Evolutionary conservation across 352 stramenopile genomes (phyloP), one percentile per base, ranked within the genome.

Genomic region (Phytophthora macrochlamydospora): DNA sequence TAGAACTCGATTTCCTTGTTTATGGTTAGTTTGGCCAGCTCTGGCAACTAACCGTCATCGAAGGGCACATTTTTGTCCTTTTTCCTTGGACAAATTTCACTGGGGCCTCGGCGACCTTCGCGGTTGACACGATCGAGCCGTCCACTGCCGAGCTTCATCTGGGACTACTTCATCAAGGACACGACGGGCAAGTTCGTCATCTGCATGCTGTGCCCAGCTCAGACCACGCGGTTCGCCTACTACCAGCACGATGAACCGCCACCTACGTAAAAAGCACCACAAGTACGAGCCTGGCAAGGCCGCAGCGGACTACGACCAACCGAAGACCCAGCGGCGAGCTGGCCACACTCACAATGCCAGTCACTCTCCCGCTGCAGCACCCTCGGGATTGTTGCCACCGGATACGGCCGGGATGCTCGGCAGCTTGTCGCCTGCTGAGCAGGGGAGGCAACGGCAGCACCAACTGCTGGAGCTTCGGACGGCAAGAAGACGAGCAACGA

Each of bases 201-300:
- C 13, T 94, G 86, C 65, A 91, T 83, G 45, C 60, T 92, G 18
- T 94, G 86, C 35, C 79, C 86, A 6, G 71, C 77, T 24, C 81
- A 88, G 59, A 75, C 63, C 29, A 92, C 86, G 51, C 79, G 84
- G 43, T 94, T 94, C 65, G 86, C 86, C 30, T 94, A 94, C 62
- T 94, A 94, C 86, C 11, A 90, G 78, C 68, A 94, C 86, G 7
- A 94, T 94, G 86, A 94, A 92, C 66, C 83, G 86, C 30, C 86
- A 94, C 33, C 54, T 94, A 54, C 70, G 86, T 29, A 91, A 91
- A 60, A 94, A 94, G 62, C 86, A 94, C 60, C 82, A 90, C 2
- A 94, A 92, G 56, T 94, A 78, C 56, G 83, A 83, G 11, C 86
- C 86, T 0, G 86, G 86, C 42, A 94, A 94, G 61, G 81, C 70